Base-by-base conservation (phyloP, 202 grass and related monocot genomes). In the Zoysia matrella region DNA sequence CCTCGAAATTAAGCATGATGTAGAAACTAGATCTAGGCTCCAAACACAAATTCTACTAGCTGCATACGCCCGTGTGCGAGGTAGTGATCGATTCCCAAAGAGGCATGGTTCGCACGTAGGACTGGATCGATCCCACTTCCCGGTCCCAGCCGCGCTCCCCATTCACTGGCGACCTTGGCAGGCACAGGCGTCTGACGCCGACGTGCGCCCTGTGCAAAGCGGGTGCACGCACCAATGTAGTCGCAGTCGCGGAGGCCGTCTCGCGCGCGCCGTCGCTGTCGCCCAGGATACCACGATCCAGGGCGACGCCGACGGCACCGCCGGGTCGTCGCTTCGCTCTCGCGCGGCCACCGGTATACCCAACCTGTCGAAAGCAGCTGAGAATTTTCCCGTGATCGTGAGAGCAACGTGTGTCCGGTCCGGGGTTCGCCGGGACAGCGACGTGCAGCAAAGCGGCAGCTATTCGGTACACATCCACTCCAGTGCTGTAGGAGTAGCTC, bases 251-350 rank as follows among this genome's bases (percentile, higher is more conserved):
- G 53, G 73, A 86, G 60, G 68, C 40, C 66, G 61, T 74, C 78
- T 63, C 67, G 51, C 15, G 51, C 73, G 70, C 44, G 60, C 43
- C 75, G 43, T 89, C 69, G 79, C 79, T 83, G 49, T 89, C 83
- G 55, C 69, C 18, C 5, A 2, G 79, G 83, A 90, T 90, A 77
- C 69, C 79, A 8, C 69, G 74, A 83, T 79, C 83, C 74, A 3
- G 55, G 14, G 4, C 78, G 83, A 90, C 5, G 47, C 8, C 1
- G 88, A 86, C 74, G 47, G 61, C 83, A 77, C 78, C 22, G 22
- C 22, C 22, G 22, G 22, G 82, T 72, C 75, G 39, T 44, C 71
- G 43, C 48, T 71, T 74, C 60, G 22, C 60, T 54, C 71, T 16
- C 51, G 47, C 41, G 5, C 57, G 50, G 60, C 45, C 16, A 60